These are phyloP conservation scores for Starmerella etchellsii DNA, from an alignment of 805 yeast genomes.

Conservation along the genomic window DNA sequence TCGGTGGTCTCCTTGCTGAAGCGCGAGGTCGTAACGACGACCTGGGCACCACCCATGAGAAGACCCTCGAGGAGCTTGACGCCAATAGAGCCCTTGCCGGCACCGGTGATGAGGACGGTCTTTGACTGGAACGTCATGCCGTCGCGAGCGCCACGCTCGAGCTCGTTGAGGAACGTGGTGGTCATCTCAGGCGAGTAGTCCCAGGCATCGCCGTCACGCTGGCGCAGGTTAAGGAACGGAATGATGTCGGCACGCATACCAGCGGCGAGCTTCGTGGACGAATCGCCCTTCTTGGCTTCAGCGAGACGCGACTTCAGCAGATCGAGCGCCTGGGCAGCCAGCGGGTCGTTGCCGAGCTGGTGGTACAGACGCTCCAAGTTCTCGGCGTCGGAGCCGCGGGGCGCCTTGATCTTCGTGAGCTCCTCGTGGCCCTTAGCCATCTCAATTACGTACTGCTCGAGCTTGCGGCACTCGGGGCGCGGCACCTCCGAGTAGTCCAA, in stretches of 20 bases:
- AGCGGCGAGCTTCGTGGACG: slow-evolving; percentile 13
- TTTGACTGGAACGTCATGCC: slow-evolving; percentile 85
- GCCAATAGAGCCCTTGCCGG: slow-evolving; percentile 98
- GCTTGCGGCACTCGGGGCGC: slow-evolving; percentile 82
- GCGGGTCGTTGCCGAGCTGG: slow-evolving; percentile 16
- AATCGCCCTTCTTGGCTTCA: not conserved
- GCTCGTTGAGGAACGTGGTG: slow-evolving; percentile 68
- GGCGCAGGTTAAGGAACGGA: slow-evolving; percentile 89
- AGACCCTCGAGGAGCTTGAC: slow-evolving; percentile 92
- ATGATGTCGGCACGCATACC: slow-evolving; percentile 47
- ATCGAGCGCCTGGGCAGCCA: slow-evolving; percentile 20
- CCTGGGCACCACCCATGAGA: slow-evolving; percentile 95
- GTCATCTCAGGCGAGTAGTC: slow-evolving; percentile 69
- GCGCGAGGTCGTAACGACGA: slow-evolving; percentile 89
- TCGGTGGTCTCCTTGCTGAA: slow-evolving; percentile 90
- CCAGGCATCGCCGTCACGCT: slow-evolving; percentile 67
- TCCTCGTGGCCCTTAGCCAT: slow-evolving; percentile 87
- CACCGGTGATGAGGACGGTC: slow-evolving; percentile 89
- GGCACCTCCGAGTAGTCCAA: slow-evolving; percentile 72
- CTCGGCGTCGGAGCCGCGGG: slow-evolving; percentile 35
- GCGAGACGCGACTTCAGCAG: slow-evolving; percentile 20
- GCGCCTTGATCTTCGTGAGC: slow-evolving; percentile 44
- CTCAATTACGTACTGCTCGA: slow-evolving; percentile 88
- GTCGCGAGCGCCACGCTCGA: slow-evolving; percentile 86
- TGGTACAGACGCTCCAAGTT: slow-evolving; percentile 26